Percentiles rank a stretch among this genome's conserved stretches.
These are phyloP conservation scores for Saksenaea vasiformis DNA, from an alignment of 371 early-diverging fungal genomes.

Conservation along the genomic window DNA sequence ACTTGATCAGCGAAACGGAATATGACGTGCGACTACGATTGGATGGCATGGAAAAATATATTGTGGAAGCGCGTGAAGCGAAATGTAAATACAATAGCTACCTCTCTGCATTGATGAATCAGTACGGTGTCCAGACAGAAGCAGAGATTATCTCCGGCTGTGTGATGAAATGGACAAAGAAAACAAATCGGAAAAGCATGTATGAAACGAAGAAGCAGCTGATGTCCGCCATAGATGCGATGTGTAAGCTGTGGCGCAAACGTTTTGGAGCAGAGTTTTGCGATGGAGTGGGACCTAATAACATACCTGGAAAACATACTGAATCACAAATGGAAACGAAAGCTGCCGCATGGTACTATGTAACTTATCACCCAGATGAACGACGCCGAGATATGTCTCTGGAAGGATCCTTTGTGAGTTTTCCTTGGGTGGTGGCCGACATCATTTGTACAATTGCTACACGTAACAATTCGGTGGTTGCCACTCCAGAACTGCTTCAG, in stretches of 20 bases:
- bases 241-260: conserved; percentile 39
- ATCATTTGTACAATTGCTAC: conserved; percentile 56
- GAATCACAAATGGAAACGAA: conserved; percentile 27
- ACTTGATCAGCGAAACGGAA: background rate
- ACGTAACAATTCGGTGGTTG: conserved; percentile 6
- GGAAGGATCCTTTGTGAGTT: conserved; percentile 47
- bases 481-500: background rate
- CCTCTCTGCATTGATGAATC: conserved; percentile 54
- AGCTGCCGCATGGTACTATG: conserved; percentile 75
- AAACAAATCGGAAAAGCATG: conserved; percentile 8
- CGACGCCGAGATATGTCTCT: conserved; percentile 15
- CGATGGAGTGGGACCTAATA: conserved; percentile 8
- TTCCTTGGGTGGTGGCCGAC: conserved; percentile 66
- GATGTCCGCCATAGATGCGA: conserved; percentile 26
- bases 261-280: conserved; percentile 43
- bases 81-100: conserved; percentile 56
- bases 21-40: conserved; percentile 50
- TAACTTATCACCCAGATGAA: conserved; percentile 56
- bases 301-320: background rate
- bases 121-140: conserved; percentile 56
- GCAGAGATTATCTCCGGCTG: conserved; percentile 44
- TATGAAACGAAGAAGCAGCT: conserved; percentile 10
- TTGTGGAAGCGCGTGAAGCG: conserved; percentile 44
- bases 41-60: conserved; percentile 52
- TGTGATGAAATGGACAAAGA: conserved; percentile 29